phyloP scores from a whole-genome alignment of 2,329 filamentous ascomycete species.

The Lasiodiplodia sp. region DNA sequence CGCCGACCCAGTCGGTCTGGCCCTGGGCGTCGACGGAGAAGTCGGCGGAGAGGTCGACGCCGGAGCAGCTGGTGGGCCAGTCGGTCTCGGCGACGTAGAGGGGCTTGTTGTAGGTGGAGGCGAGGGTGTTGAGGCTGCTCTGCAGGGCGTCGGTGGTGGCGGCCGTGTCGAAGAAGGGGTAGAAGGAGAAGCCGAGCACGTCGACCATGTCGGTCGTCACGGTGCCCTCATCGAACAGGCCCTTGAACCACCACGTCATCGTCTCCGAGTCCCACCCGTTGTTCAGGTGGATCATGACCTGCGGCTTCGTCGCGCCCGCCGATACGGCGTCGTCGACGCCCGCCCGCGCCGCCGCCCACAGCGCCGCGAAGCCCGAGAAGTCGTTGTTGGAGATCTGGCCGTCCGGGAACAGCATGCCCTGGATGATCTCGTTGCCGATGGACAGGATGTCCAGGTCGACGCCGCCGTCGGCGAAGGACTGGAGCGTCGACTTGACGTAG shows the following conservation, averaged over 20 bases:
- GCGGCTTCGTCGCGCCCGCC: constrained; percentile 57
- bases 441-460: constrained; percentile 69
- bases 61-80: constrained; percentile 70
- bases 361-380: constrained; percentile 64
- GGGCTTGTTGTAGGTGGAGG: constrained; percentile 67
- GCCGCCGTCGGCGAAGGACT: constrained; percentile 64
- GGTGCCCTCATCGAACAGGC: constrained; percentile 62
- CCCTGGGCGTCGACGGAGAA: constrained; percentile 70
- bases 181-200: constrained; percentile 75
- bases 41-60: constrained; percentile 59
- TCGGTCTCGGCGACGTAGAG: constrained; percentile 74
- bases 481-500: constrained; percentile 69
- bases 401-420: constrained; percentile 71
- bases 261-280: constrained; percentile 76
- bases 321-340: constrained; percentile 71
- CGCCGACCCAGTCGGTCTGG: constrained; percentile 67
- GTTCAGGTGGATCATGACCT: constrained; percentile 78
- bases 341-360: constrained; percentile 69
- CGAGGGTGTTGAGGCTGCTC: constrained; percentile 65
- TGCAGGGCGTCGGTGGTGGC: constrained; percentile 67
- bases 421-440: constrained; percentile 77
- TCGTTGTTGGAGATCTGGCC: constrained; percentile 61
- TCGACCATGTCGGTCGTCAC: constrained; percentile 67
- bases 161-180: constrained; percentile 71
- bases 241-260: constrained; percentile 65